Percentiles rank a stretch among this genome's conserved stretches.
Evolutionary conservation across 306 rosid species (phyloP).

Genomic region (Rubus idaeus): DNA sequence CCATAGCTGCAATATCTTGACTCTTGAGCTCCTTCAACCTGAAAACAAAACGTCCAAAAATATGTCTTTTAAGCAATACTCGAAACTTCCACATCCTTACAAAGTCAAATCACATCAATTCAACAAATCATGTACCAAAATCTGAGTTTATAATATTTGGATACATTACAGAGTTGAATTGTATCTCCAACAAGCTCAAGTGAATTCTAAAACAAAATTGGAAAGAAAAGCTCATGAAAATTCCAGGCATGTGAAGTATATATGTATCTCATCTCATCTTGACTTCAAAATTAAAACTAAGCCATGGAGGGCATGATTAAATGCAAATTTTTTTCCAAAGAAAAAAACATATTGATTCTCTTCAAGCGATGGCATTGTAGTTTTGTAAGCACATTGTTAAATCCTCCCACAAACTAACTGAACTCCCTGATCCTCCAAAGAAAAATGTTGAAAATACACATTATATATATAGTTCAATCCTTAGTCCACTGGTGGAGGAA

Average conservation of each 20-base stretch:
- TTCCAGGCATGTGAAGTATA: not conserved
- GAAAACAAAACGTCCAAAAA: slow-evolving; percentile 10
- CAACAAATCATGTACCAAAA: not conserved
- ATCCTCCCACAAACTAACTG: not conserved
- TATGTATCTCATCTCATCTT: not conserved
- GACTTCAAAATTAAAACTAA: not conserved
- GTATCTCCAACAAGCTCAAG: not conserved
- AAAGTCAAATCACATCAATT: not conserved
- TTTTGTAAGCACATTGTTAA: too few relatives aligned
- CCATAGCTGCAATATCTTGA: slow-evolving; percentile 67
- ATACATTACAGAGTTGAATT: not conserved
- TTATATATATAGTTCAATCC: too few relatives aligned
- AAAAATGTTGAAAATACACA: too few relatives aligned
- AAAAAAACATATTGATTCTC: not conserved
- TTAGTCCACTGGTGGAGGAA: too few relatives aligned
- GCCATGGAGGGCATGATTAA: not conserved
- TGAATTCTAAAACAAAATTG: not conserved
- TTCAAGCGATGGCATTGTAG: too few relatives aligned
- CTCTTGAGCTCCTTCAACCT: slow-evolving; percentile 92
- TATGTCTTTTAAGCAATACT: not conserved
- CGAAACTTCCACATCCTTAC: slow-evolving; percentile 2
- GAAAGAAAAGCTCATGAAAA: not conserved
- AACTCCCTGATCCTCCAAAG: not conserved
- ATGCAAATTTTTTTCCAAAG: not conserved
- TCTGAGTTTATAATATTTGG: not conserved